These are phyloP conservation scores for Metschnikowia gelsemii DNA, from an alignment of 805 yeast genomes.

Conservation along the genomic window DNA sequence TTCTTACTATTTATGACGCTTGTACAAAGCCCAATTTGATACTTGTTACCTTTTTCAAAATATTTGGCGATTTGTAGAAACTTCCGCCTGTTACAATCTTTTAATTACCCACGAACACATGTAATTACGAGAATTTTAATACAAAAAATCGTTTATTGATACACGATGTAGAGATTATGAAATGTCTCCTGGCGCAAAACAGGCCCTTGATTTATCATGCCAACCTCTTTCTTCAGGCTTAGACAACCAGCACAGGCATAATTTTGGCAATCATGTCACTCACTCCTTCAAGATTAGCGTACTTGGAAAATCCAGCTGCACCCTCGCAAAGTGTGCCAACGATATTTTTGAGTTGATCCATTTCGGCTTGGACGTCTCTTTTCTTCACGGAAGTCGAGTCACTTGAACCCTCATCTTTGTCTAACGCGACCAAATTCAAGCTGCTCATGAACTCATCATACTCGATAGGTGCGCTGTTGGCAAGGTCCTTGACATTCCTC, in stretches of 20 bases:
- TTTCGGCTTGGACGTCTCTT: background rate
- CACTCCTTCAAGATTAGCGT: constrained; percentile 1
- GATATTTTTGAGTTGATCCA: background rate
- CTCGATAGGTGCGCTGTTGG: background rate
- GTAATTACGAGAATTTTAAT: no score
- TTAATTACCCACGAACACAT: no score
- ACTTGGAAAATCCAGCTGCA: constrained; percentile 1
- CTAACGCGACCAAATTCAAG: background rate
- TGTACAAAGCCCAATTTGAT: no score
- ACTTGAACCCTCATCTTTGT: background rate
- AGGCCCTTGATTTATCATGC: no score
- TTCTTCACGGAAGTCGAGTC: background rate
- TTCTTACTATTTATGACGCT: no score
- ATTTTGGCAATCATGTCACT: background rate
- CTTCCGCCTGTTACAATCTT: no score
- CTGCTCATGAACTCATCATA: background rate
- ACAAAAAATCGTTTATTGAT: no score
- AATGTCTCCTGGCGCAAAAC: no score
- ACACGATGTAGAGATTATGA: no score
- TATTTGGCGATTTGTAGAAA: no score
- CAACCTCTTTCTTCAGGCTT: background rate
- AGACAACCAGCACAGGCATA: background rate
- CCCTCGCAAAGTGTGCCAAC: background rate
- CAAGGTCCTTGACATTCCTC: background rate
- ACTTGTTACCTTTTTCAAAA: no score